These are phyloP conservation scores for Solanum hybrid DNA, from an alignment of 305 asterid genomes.

Conservation along the genomic window DNA sequence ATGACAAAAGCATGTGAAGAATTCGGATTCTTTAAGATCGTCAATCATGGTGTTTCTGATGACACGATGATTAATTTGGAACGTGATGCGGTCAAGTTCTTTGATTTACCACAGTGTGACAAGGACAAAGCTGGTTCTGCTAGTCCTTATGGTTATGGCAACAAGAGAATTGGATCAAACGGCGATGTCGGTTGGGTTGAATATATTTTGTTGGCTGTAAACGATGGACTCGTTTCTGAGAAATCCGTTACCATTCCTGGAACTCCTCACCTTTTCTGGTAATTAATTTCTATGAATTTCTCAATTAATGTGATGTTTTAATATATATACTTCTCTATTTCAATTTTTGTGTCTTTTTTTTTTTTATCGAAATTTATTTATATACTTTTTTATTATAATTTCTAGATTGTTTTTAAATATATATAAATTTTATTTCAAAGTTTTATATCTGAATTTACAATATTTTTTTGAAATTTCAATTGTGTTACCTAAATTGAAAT, in stretches of 20 bases:
- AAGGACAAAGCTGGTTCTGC: constrained; percentile 46
- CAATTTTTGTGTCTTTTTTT: too few species aligned
- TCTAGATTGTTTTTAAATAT: not conserved
- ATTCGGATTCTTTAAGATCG: constrained; percentile 50
- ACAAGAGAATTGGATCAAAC: constrained; percentile 51
- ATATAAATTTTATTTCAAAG: too few species aligned
- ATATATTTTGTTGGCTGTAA: constrained; percentile 46
- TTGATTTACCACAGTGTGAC: constrained; percentile 26
- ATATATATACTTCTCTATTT: not conserved
- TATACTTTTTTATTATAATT: not conserved
- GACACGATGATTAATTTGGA: constrained; percentile 34
- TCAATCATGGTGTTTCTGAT: constrained; percentile 43
- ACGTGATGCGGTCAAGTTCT: constrained; percentile 35
- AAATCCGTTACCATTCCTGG: constrained; percentile 14
- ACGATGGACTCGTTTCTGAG: constrained; percentile 14
- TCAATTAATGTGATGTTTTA: not conserved
- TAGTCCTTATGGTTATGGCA: constrained; percentile 58
- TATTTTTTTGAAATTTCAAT: not conserved
- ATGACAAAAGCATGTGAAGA: constrained; percentile 49
- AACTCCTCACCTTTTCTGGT: constrained; percentile 31
- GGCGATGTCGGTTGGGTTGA: constrained; percentile 76
- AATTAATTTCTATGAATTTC: not conserved
- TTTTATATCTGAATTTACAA: too few species aligned
- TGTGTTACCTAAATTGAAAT: not conserved
- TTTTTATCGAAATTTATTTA: not conserved